Conservation (phyloP, 768 basidiomycete species). For the Naganishia onofrii region DNA sequence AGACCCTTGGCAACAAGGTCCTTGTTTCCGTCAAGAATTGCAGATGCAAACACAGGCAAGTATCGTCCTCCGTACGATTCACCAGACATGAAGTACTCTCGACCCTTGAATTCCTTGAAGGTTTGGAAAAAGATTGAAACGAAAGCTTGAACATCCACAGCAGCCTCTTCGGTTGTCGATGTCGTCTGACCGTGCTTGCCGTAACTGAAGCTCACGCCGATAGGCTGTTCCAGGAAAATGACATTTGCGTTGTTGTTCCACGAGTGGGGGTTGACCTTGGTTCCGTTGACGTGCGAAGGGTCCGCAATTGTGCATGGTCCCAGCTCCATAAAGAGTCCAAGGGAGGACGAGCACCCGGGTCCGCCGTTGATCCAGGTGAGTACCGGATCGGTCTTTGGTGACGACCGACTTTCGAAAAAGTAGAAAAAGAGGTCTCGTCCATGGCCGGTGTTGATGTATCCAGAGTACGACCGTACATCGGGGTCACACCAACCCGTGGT, state of each 20-base stretch:
- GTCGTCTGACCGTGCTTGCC: slow-evolving; percentile 64
- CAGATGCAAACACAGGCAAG: slow-evolving; percentile 63
- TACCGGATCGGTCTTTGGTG: slow-evolving; percentile 49
- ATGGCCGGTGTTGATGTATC: slow-evolving; percentile 49
- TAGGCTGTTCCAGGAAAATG: slow-evolving; percentile 63
- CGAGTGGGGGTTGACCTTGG: slow-evolving; percentile 49
- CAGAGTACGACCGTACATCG: slow-evolving; percentile 49
- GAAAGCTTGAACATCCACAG: slow-evolving; percentile 71
- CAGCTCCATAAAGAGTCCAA: slow-evolving; percentile 71
- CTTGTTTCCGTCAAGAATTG: slow-evolving; percentile 70
- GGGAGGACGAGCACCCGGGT: slow-evolving; percentile 60
- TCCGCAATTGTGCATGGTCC: slow-evolving; percentile 68
- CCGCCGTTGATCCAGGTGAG: slow-evolving; percentile 56
- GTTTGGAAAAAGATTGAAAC: slow-evolving; percentile 75
- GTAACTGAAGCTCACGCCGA: slow-evolving; percentile 53
- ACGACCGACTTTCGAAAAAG: slow-evolving; percentile 68
- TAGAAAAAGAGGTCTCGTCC: slow-evolving; percentile 58
- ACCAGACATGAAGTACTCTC: slow-evolving; percentile 69
- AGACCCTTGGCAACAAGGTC: slow-evolving; percentile 58
- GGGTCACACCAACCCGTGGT: slow-evolving; percentile 56
- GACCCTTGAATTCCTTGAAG: slow-evolving; percentile 68
- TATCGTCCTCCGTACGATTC: slow-evolving; percentile 56
- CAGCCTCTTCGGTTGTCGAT: slow-evolving; percentile 75
- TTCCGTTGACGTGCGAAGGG: slow-evolving; percentile 47
- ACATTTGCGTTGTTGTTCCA: slow-evolving; percentile 54